phyloP scores from a whole-genome alignment of 768 basidiomycete species.

The Lactarius pseudohatsudake region DNA sequence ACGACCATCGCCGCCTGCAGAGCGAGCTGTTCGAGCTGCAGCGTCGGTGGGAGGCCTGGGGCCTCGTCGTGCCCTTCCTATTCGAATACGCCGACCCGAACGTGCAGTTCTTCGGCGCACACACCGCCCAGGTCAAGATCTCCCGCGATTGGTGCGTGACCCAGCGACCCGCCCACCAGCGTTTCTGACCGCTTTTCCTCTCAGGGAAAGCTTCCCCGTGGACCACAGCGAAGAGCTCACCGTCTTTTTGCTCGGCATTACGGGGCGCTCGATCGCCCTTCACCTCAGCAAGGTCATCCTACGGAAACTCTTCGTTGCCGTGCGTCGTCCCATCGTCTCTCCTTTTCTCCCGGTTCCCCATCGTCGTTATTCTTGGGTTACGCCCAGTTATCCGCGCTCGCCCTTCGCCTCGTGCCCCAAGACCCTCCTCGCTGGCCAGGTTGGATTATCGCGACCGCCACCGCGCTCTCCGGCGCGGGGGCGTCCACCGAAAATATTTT shows the following conservation, averaged over 20 bases:
- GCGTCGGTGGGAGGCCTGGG: slow-evolving; percentile 79
- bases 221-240: slow-evolving; percentile 59
- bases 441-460: slow-evolving; percentile 70
- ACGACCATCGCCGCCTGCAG: slow-evolving; percentile 62
- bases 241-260: slow-evolving; percentile 67
- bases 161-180: neutral
- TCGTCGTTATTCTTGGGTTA: slow-evolving; percentile 5
- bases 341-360: slow-evolving; percentile 3
- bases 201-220: slow-evolving; percentile 72
- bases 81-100: slow-evolving; percentile 64
- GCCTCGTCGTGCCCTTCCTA: slow-evolving; percentile 74
- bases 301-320: slow-evolving; percentile 85
- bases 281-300: slow-evolving; percentile 69
- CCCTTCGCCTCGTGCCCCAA: slow-evolving; percentile 65
- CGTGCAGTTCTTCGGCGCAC: slow-evolving; percentile 94
- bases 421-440: slow-evolving; percentile 65
- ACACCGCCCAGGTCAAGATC: slow-evolving; percentile 92
- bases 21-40: slow-evolving; percentile 76
- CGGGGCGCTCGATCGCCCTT: slow-evolving; percentile 59
- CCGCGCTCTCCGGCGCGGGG: slow-evolving; percentile 58
- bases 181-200: slow-evolving; percentile 1
- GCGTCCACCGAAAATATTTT: slow-evolving; percentile 60
- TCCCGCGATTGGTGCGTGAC: slow-evolving; percentile 78
- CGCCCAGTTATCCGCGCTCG: slow-evolving; percentile 44
- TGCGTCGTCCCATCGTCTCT: slow-evolving; percentile 41